These are phyloP conservation scores for Bromus sterilis DNA, from an alignment of 176 grass and related monocot genomes.

Conservation along the genomic window DNA sequence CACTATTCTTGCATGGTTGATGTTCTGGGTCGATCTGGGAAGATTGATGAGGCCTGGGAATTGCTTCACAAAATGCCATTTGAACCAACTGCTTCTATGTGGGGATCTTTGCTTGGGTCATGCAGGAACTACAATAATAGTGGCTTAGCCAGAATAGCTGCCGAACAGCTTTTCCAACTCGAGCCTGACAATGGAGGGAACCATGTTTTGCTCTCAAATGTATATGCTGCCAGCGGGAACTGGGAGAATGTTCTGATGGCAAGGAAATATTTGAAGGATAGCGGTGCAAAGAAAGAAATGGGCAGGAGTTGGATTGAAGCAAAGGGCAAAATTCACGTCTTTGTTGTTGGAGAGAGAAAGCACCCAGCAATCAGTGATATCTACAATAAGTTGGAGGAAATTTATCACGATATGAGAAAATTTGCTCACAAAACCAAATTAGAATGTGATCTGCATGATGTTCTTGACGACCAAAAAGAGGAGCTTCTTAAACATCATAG, in stretches of 20 bases:
- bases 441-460: constrained; percentile 46
- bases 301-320: constrained; percentile 60
- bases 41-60: constrained; percentile 48
- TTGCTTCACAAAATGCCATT: constrained; percentile 44
- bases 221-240: constrained; percentile 50
- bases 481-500: constrained; percentile 39
- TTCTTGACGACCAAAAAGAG: constrained; percentile 32
- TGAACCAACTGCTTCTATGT: constrained; percentile 35
- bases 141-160: constrained; percentile 44
- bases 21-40: constrained; percentile 52
- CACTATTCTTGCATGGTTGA: constrained; percentile 78
- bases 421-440: constrained; percentile 14
- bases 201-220: constrained; percentile 61
- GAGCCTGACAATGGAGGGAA: constrained; percentile 62
- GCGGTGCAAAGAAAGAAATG: constrained; percentile 46
- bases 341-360: constrained; percentile 28
- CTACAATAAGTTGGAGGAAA: constrained; percentile 30
- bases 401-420: constrained; percentile 17
- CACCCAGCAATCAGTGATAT: constrained; percentile 28
- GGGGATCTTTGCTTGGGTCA: constrained; percentile 64
- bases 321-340: constrained; percentile 35
- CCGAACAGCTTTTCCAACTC: constrained; percentile 57
- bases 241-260: constrained; percentile 45
- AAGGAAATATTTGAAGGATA: constrained; percentile 51
- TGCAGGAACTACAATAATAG: constrained; percentile 42